Base-by-base conservation (phyloP, 257 asterid genomes). In the Nicotiana benthamiana region DNA sequence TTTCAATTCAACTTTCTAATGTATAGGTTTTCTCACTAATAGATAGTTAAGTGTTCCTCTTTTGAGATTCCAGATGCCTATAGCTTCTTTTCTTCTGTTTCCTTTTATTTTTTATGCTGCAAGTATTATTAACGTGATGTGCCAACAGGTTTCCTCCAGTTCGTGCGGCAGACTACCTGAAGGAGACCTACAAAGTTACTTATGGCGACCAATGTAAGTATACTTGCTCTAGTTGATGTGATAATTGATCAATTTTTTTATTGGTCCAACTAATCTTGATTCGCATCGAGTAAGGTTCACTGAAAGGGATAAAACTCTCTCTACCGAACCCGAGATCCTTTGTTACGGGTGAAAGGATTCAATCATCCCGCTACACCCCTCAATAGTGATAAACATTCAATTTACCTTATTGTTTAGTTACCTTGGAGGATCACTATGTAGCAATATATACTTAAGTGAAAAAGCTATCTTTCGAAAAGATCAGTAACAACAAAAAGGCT, bases 131-230 rank as follows among this genome's bases (percentile, higher is more conserved):
- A 13, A 9, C 18, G 53, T 34, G 53, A 36, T 67, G 12, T 34
- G 28, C 20, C 18, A 43, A 75, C 91, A 88, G 89, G 83, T 90
- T 77, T 83, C 86, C 88, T 20, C 90, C 93, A 24, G 89, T 90
- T 57, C 89, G 89, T 20, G 83, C 84, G 24, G 91, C 86, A 54
- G 91, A 90, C 75, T 87, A 90, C 82, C 80, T 90, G 65, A 79
- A 82, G 51, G 89, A 88, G 78, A 87, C 88, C 18, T 28, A 88
- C 60, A 84, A 82, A 57, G 76, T 85, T 52, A 83, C 92, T 15
- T 87, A 81, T 83, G 87, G 82, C 67, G 81, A 83, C 54, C 60
- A 75, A 18, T 67, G 54, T 36, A 36, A 67, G 75, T 5, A 16
- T 28, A 9, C 20, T 34, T 12, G 20, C 70, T 63, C 43, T 63